Conservation (phyloP, 2,329 filamentous ascomycete genomes). For the Phialocephala subalpina region DNA sequence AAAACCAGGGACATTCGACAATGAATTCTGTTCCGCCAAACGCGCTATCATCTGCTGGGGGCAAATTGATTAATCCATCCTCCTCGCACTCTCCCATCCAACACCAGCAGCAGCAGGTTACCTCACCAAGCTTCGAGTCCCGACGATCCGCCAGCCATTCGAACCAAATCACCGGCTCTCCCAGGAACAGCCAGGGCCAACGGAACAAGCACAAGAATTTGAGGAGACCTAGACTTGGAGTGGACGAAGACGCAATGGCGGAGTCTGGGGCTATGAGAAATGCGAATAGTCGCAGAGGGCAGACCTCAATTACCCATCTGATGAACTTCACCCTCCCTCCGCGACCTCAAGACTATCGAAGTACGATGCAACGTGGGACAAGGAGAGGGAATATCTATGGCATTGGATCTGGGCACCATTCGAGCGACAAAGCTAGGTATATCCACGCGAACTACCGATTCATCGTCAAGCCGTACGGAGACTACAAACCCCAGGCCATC, state of each 20-base stretch:
- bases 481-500: conserved; percentile 80
- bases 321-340: conserved; percentile 89
- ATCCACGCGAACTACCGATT: conserved; percentile 98
- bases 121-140: conserved; percentile 41
- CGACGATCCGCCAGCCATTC: conserved; percentile 38
- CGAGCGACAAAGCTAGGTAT: conserved; percentile 88
- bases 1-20: conserved; percentile 19
- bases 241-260: conserved; percentile 85
- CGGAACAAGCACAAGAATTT: conserved; percentile 88
- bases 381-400: conserved; percentile 81
- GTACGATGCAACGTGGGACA: conserved; percentile 58
- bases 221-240: conserved; percentile 72
- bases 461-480: conserved; percentile 83
- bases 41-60: conserved; percentile 38
- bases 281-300: conserved; percentile 81
- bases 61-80: conserved; percentile 42
- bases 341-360: conserved; percentile 65
- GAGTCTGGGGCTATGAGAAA: conserved; percentile 70
- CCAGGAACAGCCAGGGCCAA: conserved; percentile 78
- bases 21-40: conserved; percentile 44
- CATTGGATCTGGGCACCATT: conserved; percentile 87
- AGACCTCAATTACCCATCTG: conserved; percentile 96
- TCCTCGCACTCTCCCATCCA: conserved; percentile 40
- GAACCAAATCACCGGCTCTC: conserved; percentile 48
- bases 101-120: conserved; percentile 39